Base-by-base conservation (phyloP, 192 early-diverging fungal species). In the Linnemannia elongata region DNA sequence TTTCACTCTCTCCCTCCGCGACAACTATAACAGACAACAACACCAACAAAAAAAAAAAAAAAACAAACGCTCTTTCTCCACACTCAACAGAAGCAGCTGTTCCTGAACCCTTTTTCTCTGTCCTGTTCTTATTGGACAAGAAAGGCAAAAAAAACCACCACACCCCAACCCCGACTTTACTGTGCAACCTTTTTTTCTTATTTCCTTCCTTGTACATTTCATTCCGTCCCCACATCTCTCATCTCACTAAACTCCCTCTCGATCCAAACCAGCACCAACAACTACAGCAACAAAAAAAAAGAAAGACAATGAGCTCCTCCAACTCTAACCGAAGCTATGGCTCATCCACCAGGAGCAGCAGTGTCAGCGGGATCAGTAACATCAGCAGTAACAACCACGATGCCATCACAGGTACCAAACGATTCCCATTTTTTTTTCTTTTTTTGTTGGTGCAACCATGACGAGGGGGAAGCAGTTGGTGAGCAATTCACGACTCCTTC, bases 311-410 rank as follows among this genome's bases (percentile, higher is more conserved):
- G 54, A 69, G 79, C 5, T 80, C 84, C 27, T 86, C 79, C 57
- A 72, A 72, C 27, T 86, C 79, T 45, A 72, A 72, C 71, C 69
- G 75, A 33, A 87, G 85, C 72, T 87, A 78, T 69, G 71, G 45
- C 41, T 81, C 75, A 41, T 81, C 85, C n/a, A 71, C 79, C 24
- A 72, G 80, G 39, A 81, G 79, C 76, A 87, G 85, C 76, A 87
- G 76, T 42, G 44, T 87, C 60, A 80, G 72, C 30, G 60, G 70
- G 24, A 55, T 78, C 41, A 87, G 79, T 24, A 76, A 66, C 75
- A 74, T 81, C 41, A 87, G 84, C 42, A 81, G 84, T 72, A 74
- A 69, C 80, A 74, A 81, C 76, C 54, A 78, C 47, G 80, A 81
- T 57, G 68, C 69, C 17, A 68, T 87, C 33, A 74, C 42, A 27